Percentiles rank a stretch among this genome's conserved stretches.
Conservation (phyloP, 148 eudicot genomes). For the Cornus controversa region DNA sequence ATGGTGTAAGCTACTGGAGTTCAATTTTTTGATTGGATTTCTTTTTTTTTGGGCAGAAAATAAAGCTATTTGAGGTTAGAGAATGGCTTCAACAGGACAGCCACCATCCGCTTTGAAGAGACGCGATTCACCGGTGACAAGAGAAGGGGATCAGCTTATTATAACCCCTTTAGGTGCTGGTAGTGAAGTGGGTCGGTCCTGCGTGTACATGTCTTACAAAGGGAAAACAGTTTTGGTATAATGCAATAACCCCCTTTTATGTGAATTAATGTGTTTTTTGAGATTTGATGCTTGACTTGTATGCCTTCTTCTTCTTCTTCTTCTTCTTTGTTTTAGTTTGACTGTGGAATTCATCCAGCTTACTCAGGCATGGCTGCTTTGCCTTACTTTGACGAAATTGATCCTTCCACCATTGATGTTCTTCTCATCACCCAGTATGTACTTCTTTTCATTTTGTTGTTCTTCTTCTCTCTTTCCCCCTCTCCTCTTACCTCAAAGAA, state of each 20-base stretch:
- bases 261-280: not conserved
- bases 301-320: not conserved
- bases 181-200: slow-evolving; percentile 92
- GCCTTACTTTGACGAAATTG: slow-evolving; percentile 96
- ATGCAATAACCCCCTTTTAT: not conserved
- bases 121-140: slow-evolving; percentile 43
- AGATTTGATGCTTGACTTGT: not conserved
- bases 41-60: no score
- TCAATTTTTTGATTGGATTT: no score
- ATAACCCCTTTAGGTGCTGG: slow-evolving; percentile 94
- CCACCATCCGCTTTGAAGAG: slow-evolving; percentile 54
- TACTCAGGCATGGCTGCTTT: slow-evolving; percentile 94
- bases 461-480: no score
- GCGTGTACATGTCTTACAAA: slow-evolving; percentile 79
- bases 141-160: slow-evolving; percentile 77
- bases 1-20: no score
- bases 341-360: slow-evolving; percentile 95
- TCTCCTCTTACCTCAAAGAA: no score
- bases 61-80: not conserved
- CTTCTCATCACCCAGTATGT: slow-evolving; percentile 89
- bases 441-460: not conserved
- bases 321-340: slow-evolving; percentile 49
- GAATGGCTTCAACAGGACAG: slow-evolving; percentile 67
- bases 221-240: slow-evolving; percentile 81
- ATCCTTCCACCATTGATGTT: slow-evolving; percentile 83